phyloP scores from a whole-genome alignment of 2,329 filamentous ascomycete species.

The Geoglossum cookeanum region DNA sequence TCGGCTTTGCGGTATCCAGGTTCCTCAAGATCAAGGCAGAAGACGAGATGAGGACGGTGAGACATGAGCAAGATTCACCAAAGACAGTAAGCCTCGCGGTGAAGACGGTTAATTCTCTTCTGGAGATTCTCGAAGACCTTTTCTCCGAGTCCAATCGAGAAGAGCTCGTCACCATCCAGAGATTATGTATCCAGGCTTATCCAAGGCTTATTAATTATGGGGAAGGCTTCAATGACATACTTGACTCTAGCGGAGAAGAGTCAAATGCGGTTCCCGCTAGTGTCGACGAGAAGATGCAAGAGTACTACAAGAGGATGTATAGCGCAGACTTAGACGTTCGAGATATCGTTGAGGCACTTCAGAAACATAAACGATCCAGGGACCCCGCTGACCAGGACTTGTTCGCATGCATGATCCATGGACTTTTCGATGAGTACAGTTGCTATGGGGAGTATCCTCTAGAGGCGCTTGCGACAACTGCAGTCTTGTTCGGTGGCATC shows the following conservation, averaged over 20 bases:
- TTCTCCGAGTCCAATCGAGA: constrained; percentile 40
- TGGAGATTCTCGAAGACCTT: constrained; percentile 61
- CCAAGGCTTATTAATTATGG: constrained; percentile 93
- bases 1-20: constrained; percentile 53
- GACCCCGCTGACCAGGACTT: constrained; percentile 78
- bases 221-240: constrained; percentile 77
- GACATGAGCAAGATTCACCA: constrained; percentile 42
- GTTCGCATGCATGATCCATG: constrained; percentile 97
- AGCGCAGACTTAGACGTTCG: constrained; percentile 73
- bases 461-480: constrained; percentile 88
- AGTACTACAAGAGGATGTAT: constrained; percentile 97
- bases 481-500: constrained; percentile 88
- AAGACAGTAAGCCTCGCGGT: constrained; percentile 62
- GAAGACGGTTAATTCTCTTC: constrained; percentile 63
- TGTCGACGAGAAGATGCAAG: constrained; percentile 84
- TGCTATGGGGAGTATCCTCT: constrained; percentile 91
- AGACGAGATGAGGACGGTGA: constrained; percentile 57
- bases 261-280: constrained; percentile 64
- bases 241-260: constrained; percentile 64
- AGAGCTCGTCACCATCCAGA: constrained; percentile 63
- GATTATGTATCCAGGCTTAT: constrained; percentile 79
- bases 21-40: constrained; percentile 74
- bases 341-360: constrained; percentile 66
- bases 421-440: constrained; percentile 88
- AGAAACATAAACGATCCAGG: constrained; percentile 71